Conservation (phyloP, 371 early-diverging fungal genomes). For the Actinomortierella ambigua region DNA sequence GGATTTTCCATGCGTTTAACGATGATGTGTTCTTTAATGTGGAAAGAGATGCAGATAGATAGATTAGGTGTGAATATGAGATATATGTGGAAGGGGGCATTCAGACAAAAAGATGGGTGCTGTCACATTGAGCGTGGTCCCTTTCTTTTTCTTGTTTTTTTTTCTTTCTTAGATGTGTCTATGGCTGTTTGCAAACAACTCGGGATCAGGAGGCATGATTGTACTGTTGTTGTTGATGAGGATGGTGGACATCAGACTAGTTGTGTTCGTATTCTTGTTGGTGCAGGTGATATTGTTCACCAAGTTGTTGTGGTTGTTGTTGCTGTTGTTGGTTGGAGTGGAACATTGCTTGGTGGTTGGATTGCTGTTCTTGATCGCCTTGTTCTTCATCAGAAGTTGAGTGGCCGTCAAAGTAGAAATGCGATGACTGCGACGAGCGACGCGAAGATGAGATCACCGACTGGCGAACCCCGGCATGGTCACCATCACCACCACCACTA, state of each 20-base stretch:
- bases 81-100: no score
- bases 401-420: slow-evolving; percentile 42
- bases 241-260: slow-evolving; percentile 13
- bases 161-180: background rate
- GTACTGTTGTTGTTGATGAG: background rate
- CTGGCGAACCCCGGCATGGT: slow-evolving; percentile 22
- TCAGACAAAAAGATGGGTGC: no score
- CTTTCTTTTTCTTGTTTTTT: no score
- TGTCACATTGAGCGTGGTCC: no score
- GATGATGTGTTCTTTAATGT: no score
- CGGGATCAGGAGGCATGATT: background rate
- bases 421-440: slow-evolving; percentile 29
- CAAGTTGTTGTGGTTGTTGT: slow-evolving; percentile 5
- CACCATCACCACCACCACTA: slow-evolving; percentile 24
- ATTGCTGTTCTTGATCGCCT: background rate
- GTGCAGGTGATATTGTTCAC: slow-evolving; percentile 11
- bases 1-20: no score
- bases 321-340: background rate
- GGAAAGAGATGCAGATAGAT: no score
- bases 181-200: background rate
- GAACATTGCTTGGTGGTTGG: background rate
- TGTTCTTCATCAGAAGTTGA: slow-evolving; percentile 17
- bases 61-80: no score
- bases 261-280: slow-evolving; percentile 16
- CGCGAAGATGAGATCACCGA: slow-evolving; percentile 20